Percentiles rank a stretch among this genome's conserved stretches.
Evolutionary conservation across 1,284 basidiomycete genomes (phyloP).

Genomic region (Puccinia triticina): DNA sequence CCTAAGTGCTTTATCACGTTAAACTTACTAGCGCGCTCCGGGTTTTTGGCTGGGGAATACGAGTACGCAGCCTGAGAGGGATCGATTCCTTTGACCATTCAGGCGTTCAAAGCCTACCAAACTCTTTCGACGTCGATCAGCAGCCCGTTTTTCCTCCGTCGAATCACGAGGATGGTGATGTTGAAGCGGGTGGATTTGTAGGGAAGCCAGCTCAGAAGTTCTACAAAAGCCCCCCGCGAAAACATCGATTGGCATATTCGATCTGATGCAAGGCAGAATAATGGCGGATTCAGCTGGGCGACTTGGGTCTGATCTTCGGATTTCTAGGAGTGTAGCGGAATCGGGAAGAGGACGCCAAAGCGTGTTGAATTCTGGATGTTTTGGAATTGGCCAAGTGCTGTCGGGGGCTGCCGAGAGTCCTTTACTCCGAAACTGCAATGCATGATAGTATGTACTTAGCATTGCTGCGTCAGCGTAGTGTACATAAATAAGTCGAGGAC

Average conservation of each 20-base stretch:
- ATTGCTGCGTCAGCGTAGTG: background rate
- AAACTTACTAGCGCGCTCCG: background rate
- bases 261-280: background rate
- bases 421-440: background rate
- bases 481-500: background rate
- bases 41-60: background rate
- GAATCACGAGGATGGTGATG: background rate
- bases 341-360: background rate
- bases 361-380: too few species aligned
- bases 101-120: background rate
- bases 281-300: background rate
- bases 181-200: background rate
- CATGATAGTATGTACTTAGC: background rate
- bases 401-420: background rate
- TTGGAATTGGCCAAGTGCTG: too few species aligned
- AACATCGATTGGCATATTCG: background rate
- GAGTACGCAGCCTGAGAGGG: background rate
- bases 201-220: background rate
- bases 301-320: constrained; percentile 5
- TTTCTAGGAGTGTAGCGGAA: background rate
- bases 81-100: background rate
- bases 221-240: background rate
- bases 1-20: background rate
- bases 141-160: background rate
- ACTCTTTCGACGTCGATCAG: background rate